Evolutionary conservation across 257 asterid species (phyloP).

Genomic region (Echites panduratus): DNA sequence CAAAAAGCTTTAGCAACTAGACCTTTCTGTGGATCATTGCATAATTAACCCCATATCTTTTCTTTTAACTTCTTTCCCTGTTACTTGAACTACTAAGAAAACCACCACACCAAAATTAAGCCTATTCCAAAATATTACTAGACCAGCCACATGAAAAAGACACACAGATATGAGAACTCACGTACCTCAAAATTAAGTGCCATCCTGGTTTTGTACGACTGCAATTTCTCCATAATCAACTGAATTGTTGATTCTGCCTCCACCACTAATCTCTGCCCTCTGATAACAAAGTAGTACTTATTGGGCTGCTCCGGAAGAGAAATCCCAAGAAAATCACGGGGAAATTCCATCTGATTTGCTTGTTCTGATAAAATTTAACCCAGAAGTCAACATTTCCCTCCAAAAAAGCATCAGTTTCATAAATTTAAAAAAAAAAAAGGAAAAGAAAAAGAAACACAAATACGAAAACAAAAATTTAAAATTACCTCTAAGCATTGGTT

Average conservation of each 20-base stretch:
- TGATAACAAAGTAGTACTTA: conserved; percentile 61
- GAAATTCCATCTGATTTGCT: conserved; percentile 47
- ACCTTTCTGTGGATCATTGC: not conserved
- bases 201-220: conserved; percentile 79
- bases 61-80: not conserved
- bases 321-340: conserved; percentile 79
- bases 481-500: conserved; percentile 73
- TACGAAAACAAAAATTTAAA: not conserved
- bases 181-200: conserved; percentile 87
- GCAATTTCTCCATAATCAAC: conserved; percentile 86
- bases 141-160: not conserved
- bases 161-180: conserved; percentile 13
- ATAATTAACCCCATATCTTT: not conserved
- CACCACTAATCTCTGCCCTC: conserved; percentile 70
- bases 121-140: not conserved
- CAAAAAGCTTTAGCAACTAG: not conserved
- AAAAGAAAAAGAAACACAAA: not conserved
- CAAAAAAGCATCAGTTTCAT: not conserved
- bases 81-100: not conserved
- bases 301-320: conserved; percentile 77
- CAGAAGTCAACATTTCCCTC: not conserved
- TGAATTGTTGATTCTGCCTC: conserved; percentile 81
- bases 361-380: conserved; percentile 37
- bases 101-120: not conserved
- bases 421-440: not conserved